Evolutionary conservation across 1,284 basidiomycete genomes (phyloP), one percentile per base, ranked within the genome.

Genomic region (Pseudozyma thailandica): DNA sequence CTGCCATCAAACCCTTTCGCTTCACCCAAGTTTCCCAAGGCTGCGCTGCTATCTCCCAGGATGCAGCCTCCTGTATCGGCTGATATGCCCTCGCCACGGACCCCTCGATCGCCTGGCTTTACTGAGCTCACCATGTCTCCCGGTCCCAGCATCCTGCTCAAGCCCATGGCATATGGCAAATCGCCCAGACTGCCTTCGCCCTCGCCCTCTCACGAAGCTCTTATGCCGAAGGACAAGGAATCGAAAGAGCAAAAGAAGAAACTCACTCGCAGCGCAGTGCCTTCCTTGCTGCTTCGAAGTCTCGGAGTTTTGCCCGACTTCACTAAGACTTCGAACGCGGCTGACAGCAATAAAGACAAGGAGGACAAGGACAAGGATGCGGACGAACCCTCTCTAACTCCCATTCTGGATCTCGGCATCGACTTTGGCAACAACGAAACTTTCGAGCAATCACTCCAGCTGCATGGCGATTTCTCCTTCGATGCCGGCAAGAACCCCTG

Each of bases 351-450:
- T 35, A 10, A 37, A 39, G 45, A 42, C 25, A 25, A 15, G 31
- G 27, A 30, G 20, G n/a, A 54, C 13, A 20, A 42, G 10, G 18
- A 33, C 2, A 50, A 65, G 12, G 60, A 66, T 13, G 57, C 52
- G 1, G 56, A 73, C 10, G 70, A 66, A 28, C 50, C 51, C 7
- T 73, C 70, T 1, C 50, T 73, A 33, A 74, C 72, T 6, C 72
- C 72, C 0, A 74, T 74, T 38, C 68, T 74, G 23, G 68, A 74
- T 31, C 66, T 74, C 27, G 68, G 64, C 26, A 60, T 74, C 33
- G 62, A 63, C 49, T 64, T 74, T 59, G 63, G 58, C 2, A 56
- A 52, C 35, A 58, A 72, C 39, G 50, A 51, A 13, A 44, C 50
- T 1, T 66, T 72, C 44, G 50, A 61, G 23, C 44, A 65, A 37